Evolutionary conservation across 345 rosid species (phyloP), one percentile per base, ranked within the genome.

Genomic region (Syzygium jambos): DNA sequence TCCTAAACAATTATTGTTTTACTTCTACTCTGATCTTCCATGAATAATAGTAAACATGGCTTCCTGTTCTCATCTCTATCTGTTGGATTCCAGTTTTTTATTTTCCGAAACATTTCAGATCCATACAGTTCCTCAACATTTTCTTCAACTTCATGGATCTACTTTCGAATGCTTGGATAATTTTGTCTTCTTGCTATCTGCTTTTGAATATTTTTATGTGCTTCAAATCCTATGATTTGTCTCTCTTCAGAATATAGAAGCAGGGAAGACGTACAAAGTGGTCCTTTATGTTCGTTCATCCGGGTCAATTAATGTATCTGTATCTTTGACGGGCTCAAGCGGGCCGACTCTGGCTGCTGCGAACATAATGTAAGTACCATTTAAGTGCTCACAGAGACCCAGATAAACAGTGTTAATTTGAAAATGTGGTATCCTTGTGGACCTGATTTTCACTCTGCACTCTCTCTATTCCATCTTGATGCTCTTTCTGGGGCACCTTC

Each of bases 191-290:
- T 68, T 86, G 15, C 49, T 49, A 10, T 65, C 78, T 16, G 23
- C 82, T 38, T 87, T 51, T 86, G 29, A 16, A n/a, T 53, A 5
- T 29, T 8, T 61, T 65, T 85, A 57, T 52, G 49, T 63, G 85
- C 80, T 17, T 41, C 25, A 52, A 25, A 65, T 53, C 87, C 16
- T 41, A 27, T 52, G 11, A 84, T 80, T 78, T 87, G 22, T 34
- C 49, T 38, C 27, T 73, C 49, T 51, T 86, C 92, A 98, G 98
- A 95, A 93, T 89, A 96, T 98, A 89, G 94, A 92, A 90, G 86
- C 94, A 86, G 98, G 96, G 87, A 95, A 96, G 92, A 91, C 87
- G 89, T 98, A 96, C 87, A 95, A 94, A 85, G 93, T 98, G 65
- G 90, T 95, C 57, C 86, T 98, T 84, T 93, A 94, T 90, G 95